phyloP scores from a whole-genome alignment of 305 asterid genomes.

The Caryopteris hybrid region DNA sequence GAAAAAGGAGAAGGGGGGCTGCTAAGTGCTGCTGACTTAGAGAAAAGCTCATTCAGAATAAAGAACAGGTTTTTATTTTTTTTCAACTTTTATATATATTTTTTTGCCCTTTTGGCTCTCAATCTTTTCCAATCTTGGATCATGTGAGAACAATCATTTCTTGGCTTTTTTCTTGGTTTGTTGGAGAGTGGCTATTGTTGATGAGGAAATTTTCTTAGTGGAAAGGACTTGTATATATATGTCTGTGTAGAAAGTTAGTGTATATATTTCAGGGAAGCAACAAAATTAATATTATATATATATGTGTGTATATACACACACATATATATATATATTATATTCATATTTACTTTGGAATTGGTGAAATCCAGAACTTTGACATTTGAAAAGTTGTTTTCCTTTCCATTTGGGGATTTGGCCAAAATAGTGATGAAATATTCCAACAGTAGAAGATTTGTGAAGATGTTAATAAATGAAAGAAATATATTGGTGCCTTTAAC shows the following conservation, averaged over 20 bases:
- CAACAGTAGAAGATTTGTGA: conserved; percentile 12
- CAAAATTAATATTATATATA: not conserved
- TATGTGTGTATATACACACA: no score
- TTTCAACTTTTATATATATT: no score
- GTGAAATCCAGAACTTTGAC: conserved; percentile 16
- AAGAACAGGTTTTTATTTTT: not conserved
- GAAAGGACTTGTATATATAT: conserved; percentile 17
- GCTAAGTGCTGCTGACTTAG: conserved; percentile 16
- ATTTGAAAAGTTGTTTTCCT: conserved; percentile 17
- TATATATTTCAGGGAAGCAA: not conserved
- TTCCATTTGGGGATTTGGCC: conserved; percentile 7
- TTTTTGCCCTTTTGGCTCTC: not conserved
- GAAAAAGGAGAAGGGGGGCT: not conserved
- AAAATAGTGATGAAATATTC: conserved; percentile 19
- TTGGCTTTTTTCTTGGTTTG: conserved; percentile 34
- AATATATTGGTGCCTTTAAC: no score
- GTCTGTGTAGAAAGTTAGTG: not conserved
- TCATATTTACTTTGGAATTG: not conserved
- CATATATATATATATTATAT: no score
- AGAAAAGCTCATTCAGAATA: conserved; percentile 18
- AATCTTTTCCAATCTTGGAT: conserved; percentile 37
- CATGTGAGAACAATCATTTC: conserved; percentile 69
- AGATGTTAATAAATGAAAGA: conserved; percentile 13
- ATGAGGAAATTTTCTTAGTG: conserved; percentile 27
- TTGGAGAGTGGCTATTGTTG: conserved; percentile 32